These are phyloP conservation scores for Castanea mollissima DNA, from an alignment of 306 rosid genomes.

Conservation along the genomic window DNA sequence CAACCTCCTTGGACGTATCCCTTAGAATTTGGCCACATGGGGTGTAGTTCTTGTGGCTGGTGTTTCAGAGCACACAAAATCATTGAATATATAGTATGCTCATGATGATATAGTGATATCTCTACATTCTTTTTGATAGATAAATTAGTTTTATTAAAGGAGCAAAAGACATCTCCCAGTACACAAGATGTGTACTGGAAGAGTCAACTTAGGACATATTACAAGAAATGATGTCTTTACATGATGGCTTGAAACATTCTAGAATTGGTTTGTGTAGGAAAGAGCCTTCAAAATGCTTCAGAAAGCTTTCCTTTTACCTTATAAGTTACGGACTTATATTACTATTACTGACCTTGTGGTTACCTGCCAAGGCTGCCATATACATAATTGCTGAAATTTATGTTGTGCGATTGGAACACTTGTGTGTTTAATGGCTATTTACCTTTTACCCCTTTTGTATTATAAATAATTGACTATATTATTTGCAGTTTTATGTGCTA, in stretches of 20 bases:
- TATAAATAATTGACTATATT: conserved; percentile 7
- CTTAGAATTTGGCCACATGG: neutral
- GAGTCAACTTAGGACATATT: no score
- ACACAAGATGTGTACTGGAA: no score
- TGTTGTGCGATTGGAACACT: neutral
- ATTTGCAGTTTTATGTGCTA: conserved; percentile 2
- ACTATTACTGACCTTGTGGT: neutral
- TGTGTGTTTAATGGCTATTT: neutral
- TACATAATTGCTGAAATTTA: neutral
- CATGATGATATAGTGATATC: neutral
- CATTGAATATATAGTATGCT: neutral
- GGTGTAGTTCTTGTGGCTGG: neutral
- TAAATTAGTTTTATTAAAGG: no score
- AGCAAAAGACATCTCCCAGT: no score
- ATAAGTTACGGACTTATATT: neutral
- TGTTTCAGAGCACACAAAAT: neutral
- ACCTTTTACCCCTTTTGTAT: neutral
- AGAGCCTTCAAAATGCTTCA: neutral
- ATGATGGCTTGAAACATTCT: neutral
- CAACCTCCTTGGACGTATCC: neutral
- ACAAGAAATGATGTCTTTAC: no score
- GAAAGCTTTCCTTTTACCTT: neutral
- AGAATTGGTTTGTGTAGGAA: neutral
- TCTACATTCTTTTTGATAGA: neutral
- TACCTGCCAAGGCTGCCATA: neutral